Conservation (phyloP, 495 filamentous ascomycete species). For the Lophiostoma macrostomum region DNA sequence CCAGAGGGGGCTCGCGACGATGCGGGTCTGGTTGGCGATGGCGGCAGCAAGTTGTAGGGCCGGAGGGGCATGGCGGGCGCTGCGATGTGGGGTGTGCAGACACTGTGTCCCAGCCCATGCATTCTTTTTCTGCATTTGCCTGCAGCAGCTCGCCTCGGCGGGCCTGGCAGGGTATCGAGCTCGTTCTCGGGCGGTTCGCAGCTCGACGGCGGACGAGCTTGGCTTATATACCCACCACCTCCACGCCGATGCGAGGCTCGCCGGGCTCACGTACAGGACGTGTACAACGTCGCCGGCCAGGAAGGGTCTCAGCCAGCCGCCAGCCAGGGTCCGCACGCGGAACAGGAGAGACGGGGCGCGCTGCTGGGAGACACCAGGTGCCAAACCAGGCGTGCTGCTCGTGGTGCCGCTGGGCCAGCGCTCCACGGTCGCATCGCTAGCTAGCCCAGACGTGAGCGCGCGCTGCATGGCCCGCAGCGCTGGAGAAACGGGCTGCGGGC, state of each 20-base stretch:
- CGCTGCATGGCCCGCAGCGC: background rate
- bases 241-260: too few species aligned
- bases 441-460: background rate
- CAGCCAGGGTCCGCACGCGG: slow-evolving; percentile 3
- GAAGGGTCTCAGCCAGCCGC: background rate
- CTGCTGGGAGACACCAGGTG: too few species aligned
- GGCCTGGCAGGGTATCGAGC: background rate
- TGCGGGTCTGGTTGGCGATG: slow-evolving; percentile 14
- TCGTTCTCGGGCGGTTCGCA: slow-evolving; percentile 12
- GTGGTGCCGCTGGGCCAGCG: background rate
- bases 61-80: slow-evolving; percentile 9
- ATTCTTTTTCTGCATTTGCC: slow-evolving; percentile 11
- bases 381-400: background rate
- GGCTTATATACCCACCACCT: too few species aligned
- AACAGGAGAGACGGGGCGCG: background rate
- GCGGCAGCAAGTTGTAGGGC: slow-evolving; percentile 4
- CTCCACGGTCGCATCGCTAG: slow-evolving; percentile 3
- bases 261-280: too few species aligned
- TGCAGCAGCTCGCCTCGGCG: slow-evolving; percentile 11
- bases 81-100: slow-evolving; percentile 22
- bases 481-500: slow-evolving; percentile 5
- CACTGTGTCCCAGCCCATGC: slow-evolving; percentile 10
- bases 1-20: background rate
- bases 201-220: too few species aligned
- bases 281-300: too few species aligned